Evolutionary conservation across 169 alveolate species (phyloP).

Genomic region (Toxoplasma gondii): DNA sequence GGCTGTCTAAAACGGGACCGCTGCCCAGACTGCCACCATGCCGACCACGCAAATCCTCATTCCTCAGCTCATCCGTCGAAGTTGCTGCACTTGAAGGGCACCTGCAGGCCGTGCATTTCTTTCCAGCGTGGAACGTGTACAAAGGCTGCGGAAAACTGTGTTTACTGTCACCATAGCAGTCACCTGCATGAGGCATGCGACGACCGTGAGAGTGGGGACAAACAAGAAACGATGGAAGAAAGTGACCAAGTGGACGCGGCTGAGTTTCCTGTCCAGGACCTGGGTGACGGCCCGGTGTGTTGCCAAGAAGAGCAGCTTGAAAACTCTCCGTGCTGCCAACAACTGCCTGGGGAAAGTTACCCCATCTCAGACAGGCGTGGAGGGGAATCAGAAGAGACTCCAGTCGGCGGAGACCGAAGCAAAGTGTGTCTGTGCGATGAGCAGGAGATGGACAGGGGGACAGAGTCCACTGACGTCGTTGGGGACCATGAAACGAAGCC

Average conservation of each 20-base stretch:
- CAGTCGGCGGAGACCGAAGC: not conserved
- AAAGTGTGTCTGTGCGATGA: not conserved
- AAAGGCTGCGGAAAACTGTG: not conserved
- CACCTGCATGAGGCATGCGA: not conserved
- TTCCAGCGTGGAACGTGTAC: not conserved
- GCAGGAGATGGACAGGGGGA: not conserved
- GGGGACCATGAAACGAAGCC: not conserved
- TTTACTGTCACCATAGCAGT: not conserved
- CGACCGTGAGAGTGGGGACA: not conserved
- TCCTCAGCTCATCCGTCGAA: not conserved
- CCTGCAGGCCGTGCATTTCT: not conserved
- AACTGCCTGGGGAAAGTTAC: not conserved
- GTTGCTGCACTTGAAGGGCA: slow-evolving; percentile 14
- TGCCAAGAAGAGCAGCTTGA: not conserved
- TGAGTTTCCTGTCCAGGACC: not conserved
- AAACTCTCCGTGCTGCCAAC: not conserved
- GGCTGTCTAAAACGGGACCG: slow-evolving; percentile 2
- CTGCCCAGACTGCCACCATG: slow-evolving; percentile 17
- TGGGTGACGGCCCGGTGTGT: not conserved
- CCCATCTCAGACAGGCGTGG: not conserved
- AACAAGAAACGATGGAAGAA: not conserved
- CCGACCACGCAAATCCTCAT: slow-evolving; percentile 23
- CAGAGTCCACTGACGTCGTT: not conserved
- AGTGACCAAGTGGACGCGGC: not conserved
- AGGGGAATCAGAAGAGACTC: not conserved